Evolutionary conservation across 192 early-diverging fungal species (phyloP), one percentile per base, ranked within the genome.

Genomic region (Phycomyces blakesleeanus): DNA sequence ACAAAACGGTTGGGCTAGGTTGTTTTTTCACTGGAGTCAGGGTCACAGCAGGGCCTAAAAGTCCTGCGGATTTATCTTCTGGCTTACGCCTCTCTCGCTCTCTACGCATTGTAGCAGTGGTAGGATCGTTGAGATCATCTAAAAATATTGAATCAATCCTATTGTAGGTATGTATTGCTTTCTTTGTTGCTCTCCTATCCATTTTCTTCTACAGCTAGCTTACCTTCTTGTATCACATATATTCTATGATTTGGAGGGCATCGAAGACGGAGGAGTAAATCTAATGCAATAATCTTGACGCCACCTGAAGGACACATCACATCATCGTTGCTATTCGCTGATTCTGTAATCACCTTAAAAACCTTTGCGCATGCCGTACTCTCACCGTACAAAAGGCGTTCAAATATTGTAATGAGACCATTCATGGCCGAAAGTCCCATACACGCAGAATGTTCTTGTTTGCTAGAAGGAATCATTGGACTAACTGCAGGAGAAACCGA

Each of bases 211-310:
- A 40, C 41, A 29, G 2, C 0, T 25, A 20, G 26, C 64, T 51
- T 66, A 69, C 67, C 60, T 49, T 69, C 39, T 16, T 69, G 51
- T 10, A 63, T 57, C 47, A 78, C 67, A 53, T 75, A 84, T 15
- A 84, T 71, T 14, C 79, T 63, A 57, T 85, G 81, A 37, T 85
- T 80, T 51, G 76, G 60, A 64, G 77, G 68, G 59, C 77, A 78
- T 21, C 81, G 74, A 18, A 85, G 74, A 22, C 79, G 68, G 8
- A 81, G 72, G 38, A 83, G 60, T 42, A 80, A 70, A 51, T 81
- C 79, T 18, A 85, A 61, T 22, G 78, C 69, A 27, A 78, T 61
- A 55, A 85, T 61, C 55, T 79, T 73, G 54, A 67, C 73, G 34
- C 67, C 76, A 62, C 63, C 73, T 21, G 74, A 80, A 39, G 66